phyloP scores from a whole-genome alignment of 768 basidiomycete species.

The Lenzites betulinus region DNA sequence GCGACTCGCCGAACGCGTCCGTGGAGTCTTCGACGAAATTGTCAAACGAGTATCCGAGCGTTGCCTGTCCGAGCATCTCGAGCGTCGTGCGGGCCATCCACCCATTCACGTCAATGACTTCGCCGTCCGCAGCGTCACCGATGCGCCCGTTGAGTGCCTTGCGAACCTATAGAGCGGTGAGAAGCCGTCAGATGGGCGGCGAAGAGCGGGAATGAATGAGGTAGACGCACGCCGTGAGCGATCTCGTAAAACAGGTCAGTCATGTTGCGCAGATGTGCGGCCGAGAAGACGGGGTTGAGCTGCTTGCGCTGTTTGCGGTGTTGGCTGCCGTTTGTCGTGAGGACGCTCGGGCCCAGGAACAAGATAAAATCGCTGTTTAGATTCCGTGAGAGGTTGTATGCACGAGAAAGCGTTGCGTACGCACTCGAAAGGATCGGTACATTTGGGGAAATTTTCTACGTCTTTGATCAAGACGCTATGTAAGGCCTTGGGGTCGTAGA shows the following conservation, averaged over 20 bases:
- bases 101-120: conserved; percentile 9
- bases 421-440: conserved; percentile 13
- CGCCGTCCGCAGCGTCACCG: neutral
- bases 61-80: conserved; percentile 29
- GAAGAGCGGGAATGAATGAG: neutral
- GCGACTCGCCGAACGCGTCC: conserved; percentile 24
- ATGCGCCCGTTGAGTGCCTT: conserved; percentile 5
- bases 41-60: conserved; percentile 31
- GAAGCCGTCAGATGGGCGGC: neutral
- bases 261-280: conserved; percentile 26
- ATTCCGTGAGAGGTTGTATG: no score
- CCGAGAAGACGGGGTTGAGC: conserved; percentile 27
- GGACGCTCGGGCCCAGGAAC: conserved; percentile 18
- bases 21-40: conserved; percentile 14
- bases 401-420: neutral
- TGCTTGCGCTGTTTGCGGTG: conserved; percentile 26
- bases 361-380: neutral
- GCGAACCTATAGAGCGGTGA: conserved; percentile 7
- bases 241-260: conserved; percentile 22
- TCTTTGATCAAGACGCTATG: conserved; percentile 51
- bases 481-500: conserved; percentile 50
- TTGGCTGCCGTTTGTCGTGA: conserved; percentile 14
- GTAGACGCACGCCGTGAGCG: conserved; percentile 7
- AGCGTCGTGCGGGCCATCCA: conserved; percentile 30
- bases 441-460: neutral